Evolutionary conservation across 2,329 filamentous ascomycete genomes (phyloP).

Genomic region (Sporothrix globosa): DNA sequence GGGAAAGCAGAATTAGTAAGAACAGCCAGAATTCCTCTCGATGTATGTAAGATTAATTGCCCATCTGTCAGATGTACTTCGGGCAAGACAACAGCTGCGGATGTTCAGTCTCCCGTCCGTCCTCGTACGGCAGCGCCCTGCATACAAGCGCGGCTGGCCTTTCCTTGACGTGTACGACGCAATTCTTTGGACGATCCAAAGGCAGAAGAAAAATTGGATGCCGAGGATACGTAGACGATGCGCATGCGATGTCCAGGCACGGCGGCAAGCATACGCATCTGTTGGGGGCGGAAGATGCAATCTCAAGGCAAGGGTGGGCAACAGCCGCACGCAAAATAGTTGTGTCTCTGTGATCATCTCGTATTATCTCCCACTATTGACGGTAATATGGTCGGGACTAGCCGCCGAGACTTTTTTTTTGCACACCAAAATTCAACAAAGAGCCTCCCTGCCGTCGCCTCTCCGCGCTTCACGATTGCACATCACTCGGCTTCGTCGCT

Average conservation of each 20-base stretch:
- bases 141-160: constrained; percentile 25
- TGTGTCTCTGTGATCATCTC: not conserved
- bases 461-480: not conserved
- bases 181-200: not conserved
- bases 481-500: not conserved
- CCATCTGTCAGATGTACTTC: constrained; percentile 12
- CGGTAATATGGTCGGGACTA: constrained; percentile 1
- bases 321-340: constrained; percentile 1
- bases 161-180: not conserved
- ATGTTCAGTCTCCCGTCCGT: not conserved
- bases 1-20: not conserved
- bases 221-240: constrained; percentile 8
- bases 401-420: not conserved
- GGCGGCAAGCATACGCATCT: constrained; percentile 18
- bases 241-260: constrained; percentile 4
- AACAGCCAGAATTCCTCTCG: not conserved
- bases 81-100: constrained; percentile 8
- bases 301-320: not conserved
- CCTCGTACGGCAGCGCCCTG: not conserved
- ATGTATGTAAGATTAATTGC: constrained; percentile 1
- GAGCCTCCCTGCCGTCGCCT: constrained; percentile 5
- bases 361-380: not conserved
- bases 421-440: not conserved
- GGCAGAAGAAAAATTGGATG: not conserved
- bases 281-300: not conserved